phyloP scores from a whole-genome alignment of 2,329 filamentous ascomycete species.

The Daldinia sp. region DNA sequence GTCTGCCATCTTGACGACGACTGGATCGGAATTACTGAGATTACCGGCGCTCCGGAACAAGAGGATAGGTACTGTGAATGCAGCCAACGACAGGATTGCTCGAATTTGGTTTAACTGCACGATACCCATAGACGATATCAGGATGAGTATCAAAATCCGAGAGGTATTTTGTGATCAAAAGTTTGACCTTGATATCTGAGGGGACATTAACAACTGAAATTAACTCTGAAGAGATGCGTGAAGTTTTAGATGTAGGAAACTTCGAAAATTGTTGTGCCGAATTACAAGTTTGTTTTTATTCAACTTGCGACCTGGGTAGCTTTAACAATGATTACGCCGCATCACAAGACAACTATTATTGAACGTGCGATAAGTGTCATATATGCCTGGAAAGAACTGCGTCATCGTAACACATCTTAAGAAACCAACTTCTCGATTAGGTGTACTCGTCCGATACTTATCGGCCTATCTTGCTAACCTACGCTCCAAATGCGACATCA shows the following conservation, averaged over 20 bases:
- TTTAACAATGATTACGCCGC: not conserved
- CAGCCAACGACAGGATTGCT: conserved; percentile 36
- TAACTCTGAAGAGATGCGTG: not conserved
- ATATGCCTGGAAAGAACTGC: conserved; percentile 13
- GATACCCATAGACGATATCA: conserved; percentile 22
- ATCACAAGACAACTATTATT: conserved; percentile 12
- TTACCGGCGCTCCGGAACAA: conserved; percentile 37
- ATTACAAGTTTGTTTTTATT: too few relatives aligned
- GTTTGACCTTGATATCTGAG: not conserved
- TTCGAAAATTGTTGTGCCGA: too few relatives aligned
- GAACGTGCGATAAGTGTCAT: conserved; percentile 22
- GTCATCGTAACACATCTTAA: conserved; percentile 20
- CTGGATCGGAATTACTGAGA: conserved; percentile 13
- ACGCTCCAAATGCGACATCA: conserved; percentile 9
- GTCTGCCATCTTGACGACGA: conserved; percentile 41
- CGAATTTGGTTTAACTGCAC: conserved; percentile 7
- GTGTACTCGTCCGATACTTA: conserved; percentile 11
- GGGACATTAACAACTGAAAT: not conserved
- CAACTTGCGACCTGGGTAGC: not conserved
- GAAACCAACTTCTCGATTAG: conserved; percentile 34
- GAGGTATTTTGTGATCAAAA: not conserved
- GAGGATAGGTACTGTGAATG: conserved; percentile 31
- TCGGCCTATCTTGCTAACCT: conserved; percentile 21
- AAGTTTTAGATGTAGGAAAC: not conserved
- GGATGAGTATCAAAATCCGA: not conserved